phyloP scores from a whole-genome alignment of 1,284 basidiomycete genomes.

The Microstroma glucosiphilum region DNA sequence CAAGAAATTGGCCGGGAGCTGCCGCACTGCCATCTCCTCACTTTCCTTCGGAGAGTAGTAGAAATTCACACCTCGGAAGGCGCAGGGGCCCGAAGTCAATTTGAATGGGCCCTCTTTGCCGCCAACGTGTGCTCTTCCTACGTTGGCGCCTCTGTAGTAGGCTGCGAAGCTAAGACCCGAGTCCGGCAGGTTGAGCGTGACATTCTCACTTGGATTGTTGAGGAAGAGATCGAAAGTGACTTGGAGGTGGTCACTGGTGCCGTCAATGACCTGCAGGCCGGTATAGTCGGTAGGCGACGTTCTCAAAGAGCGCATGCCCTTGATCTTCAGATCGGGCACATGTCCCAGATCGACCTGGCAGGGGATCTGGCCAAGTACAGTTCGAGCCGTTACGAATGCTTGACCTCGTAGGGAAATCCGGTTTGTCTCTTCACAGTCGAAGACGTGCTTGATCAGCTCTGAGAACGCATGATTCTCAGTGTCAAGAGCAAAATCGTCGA shows the following conservation, averaged over 20 bases:
- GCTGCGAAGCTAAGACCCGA: slow-evolving; percentile 31
- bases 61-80: slow-evolving; percentile 30
- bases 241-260: slow-evolving; percentile 24
- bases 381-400: slow-evolving; percentile 20
- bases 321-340: slow-evolving; percentile 8
- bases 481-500: slow-evolving; percentile 11
- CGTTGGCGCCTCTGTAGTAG: slow-evolving; percentile 26
- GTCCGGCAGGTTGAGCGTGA: slow-evolving; percentile 24
- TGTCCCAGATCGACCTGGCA: slow-evolving; percentile 25
- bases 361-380: slow-evolving; percentile 25
- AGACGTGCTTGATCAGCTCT: slow-evolving; percentile 28
- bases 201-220: slow-evolving; percentile 31
- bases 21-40: slow-evolving; percentile 20
- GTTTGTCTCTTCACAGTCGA: slow-evolving; percentile 25
- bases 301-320: slow-evolving; percentile 12
- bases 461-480: slow-evolving; percentile 7
- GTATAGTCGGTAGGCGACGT: slow-evolving; percentile 34
- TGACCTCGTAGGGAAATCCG: slow-evolving; percentile 29
- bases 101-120: slow-evolving; percentile 12
- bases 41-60: slow-evolving; percentile 25
- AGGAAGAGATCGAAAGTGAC: slow-evolving; percentile 30
- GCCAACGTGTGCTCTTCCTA: slow-evolving; percentile 23
- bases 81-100: slow-evolving; percentile 24
- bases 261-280: slow-evolving; percentile 28
- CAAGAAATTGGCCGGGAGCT: slow-evolving; percentile 32